These are phyloP conservation scores for Solanum hybrid DNA, from an alignment of 305 asterid genomes.

Conservation along the genomic window DNA sequence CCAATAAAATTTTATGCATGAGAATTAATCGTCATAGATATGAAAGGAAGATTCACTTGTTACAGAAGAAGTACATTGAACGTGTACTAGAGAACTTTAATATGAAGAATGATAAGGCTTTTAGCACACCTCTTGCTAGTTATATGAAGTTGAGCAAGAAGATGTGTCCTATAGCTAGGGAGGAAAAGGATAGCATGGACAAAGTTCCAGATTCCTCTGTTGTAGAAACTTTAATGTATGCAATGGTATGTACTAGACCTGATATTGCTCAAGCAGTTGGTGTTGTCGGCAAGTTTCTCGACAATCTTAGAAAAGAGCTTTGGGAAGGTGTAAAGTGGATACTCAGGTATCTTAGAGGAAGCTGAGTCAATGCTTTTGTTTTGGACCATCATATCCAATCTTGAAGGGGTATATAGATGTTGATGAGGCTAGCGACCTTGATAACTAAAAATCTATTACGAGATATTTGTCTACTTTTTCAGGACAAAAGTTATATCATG, in stretches of 20 bases:
- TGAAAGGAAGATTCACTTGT: background rate
- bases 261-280: background rate
- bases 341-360: background rate
- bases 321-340: background rate
- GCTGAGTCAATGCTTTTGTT: background rate
- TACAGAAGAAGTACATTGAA: background rate
- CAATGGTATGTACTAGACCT: background rate
- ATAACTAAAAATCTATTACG: background rate
- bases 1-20: background rate
- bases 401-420: background rate
- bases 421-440: background rate
- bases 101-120: background rate
- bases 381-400: background rate
- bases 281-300: background rate
- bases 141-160: background rate
- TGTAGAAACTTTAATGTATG: too few species aligned
- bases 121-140: background rate
- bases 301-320: too few species aligned
- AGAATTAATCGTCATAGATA: background rate
- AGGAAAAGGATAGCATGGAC: background rate
- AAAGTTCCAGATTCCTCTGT: background rate
- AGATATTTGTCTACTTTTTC: background rate
- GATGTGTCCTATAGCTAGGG: background rate
- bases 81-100: background rate
- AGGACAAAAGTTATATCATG: background rate